Conservation (phyloP, 192 early-diverging fungal species). For the Funneliformis mosseae region DNA sequence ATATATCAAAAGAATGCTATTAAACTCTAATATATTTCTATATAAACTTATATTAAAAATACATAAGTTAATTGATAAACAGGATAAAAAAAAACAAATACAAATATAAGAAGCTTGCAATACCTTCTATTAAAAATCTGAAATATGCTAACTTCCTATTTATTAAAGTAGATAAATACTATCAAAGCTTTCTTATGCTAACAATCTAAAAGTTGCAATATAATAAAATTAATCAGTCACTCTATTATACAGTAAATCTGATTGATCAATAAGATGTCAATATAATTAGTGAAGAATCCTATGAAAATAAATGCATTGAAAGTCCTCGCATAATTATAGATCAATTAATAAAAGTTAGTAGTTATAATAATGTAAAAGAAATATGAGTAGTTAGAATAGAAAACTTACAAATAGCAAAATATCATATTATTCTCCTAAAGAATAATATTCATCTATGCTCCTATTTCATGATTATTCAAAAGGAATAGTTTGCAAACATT, state of each 20-base stretch:
- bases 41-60: background rate
- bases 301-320: too few species aligned
- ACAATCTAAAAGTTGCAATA: background rate
- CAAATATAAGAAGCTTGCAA: background rate
- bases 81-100: conserved; percentile 3
- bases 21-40: background rate
- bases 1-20: background rate
- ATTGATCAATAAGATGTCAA: background rate
- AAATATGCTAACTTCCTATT: background rate
- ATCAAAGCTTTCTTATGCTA: background rate
- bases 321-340: too few species aligned
- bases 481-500: background rate
- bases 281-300: too few species aligned
- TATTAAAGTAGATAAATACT: background rate
- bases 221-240: background rate
- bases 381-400: background rate
- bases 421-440: background rate
- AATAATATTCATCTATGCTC: background rate
- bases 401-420: background rate
- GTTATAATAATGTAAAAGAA: too few species aligned
- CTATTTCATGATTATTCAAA: background rate
- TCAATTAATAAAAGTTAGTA: too few species aligned
- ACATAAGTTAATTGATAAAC: background rate
- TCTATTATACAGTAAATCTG: background rate
- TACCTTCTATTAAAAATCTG: background rate